Conservation (phyloP, 2,329 filamentous ascomycete genomes). For the Rhexocercosporidium sp. region DNA sequence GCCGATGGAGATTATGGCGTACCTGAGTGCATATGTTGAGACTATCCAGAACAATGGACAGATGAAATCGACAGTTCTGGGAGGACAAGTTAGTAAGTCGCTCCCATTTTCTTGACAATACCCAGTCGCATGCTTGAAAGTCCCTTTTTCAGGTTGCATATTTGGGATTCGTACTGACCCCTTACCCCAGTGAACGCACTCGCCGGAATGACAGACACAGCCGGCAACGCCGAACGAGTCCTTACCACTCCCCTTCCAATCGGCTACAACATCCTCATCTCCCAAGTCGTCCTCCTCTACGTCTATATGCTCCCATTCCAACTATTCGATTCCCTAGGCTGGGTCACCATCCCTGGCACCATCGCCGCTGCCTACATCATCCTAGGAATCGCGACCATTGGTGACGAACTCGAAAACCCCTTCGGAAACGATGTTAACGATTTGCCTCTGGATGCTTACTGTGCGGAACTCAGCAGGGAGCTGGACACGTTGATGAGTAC, state of each 20-base stretch:
- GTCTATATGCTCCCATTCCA: conserved; percentile 83
- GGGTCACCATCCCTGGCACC: conserved; percentile 80
- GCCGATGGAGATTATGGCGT: conserved; percentile 78
- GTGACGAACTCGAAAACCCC: conserved; percentile 83
- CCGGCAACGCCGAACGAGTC: conserved; percentile 76
- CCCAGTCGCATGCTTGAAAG: too few relatives aligned
- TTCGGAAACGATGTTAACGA: conserved; percentile 87
- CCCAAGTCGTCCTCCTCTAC: conserved; percentile 87
- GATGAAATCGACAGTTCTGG: conserved; percentile 40
- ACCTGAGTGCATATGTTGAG: conserved; percentile 57
- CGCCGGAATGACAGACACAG: conserved; percentile 70
- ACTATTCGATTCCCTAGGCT: conserved; percentile 65
- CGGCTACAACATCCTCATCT: conserved; percentile 83
- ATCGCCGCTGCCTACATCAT: conserved; percentile 81
- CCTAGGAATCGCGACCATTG: conserved; percentile 76
- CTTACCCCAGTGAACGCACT: conserved; percentile 46
- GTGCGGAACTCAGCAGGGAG: conserved; percentile 74
- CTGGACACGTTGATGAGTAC: conserved; percentile 66
- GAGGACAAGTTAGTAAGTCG: conserved; percentile 33
- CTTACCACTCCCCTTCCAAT: conserved; percentile 82
- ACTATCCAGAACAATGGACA: conserved; percentile 42
- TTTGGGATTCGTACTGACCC: background rate
- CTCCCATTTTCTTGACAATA: conserved; percentile 40
- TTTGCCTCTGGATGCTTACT: conserved; percentile 76
- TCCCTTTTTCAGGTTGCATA: too few relatives aligned